Percentiles rank a stretch among this genome's conserved stretches.
These are phyloP conservation scores for Sclerotinia nivalis DNA, from an alignment of 2,329 filamentous ascomycete genomes.

Conservation along the genomic window DNA sequence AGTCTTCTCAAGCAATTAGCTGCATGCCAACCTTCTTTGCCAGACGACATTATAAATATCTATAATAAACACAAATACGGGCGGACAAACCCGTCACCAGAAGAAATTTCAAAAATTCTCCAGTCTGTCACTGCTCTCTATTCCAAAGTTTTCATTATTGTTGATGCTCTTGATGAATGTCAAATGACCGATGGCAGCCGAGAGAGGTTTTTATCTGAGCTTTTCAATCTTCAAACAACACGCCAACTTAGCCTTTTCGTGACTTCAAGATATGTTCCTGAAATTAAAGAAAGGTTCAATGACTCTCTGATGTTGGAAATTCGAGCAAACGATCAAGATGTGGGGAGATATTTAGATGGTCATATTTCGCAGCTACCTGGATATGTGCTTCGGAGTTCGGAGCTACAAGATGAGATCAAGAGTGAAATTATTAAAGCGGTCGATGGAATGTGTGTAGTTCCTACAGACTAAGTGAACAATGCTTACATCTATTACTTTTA, in stretches of 20 bases:
- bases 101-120: conserved; percentile 25
- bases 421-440: conserved; percentile 31
- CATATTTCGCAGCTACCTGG: conserved; percentile 32
- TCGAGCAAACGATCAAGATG: conserved; percentile 38
- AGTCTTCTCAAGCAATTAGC: conserved; percentile 42
- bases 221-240: conserved; percentile 30
- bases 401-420: conserved; percentile 35
- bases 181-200: conserved; percentile 5
- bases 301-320: conserved; percentile 37
- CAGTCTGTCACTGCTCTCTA: conserved; percentile 24
- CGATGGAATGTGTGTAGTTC: conserved; percentile 40
- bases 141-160: conserved; percentile 28
- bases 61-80: conserved; percentile 33
- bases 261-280: conserved; percentile 40
- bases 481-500: conserved; percentile 19
- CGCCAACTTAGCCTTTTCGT: conserved; percentile 37
- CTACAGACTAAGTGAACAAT: neutral
- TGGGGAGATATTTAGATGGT: conserved; percentile 27
- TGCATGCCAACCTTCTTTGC: conserved; percentile 30
- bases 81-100: conserved; percentile 35
- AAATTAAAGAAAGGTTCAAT: conserved; percentile 35
- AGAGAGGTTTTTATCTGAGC: conserved; percentile 12
- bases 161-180: conserved; percentile 35
- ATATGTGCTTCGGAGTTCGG: conserved; percentile 26
- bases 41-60: conserved; percentile 38